A percentile compares a stretch with the other conserved stretches of the same genome.
Conservation (phyloP, 495 filamentous ascomycete species). For the Aspergillus taichungensis region DNA sequence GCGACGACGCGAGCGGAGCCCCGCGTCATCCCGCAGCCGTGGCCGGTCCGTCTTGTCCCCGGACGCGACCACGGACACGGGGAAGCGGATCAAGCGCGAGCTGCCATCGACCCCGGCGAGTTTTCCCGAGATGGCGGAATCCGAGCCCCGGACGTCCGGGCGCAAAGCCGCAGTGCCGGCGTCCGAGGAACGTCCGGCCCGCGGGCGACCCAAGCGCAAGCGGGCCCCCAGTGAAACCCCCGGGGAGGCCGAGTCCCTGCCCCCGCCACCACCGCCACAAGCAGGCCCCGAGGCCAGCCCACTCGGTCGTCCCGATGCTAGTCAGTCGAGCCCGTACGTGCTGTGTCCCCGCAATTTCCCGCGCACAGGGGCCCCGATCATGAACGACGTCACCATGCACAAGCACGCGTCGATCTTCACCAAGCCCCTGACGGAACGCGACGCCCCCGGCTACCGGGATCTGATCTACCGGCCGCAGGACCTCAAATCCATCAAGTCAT, state of each 20-base stretch:
- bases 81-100: conserved; percentile 58
- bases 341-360: conserved; percentile 70
- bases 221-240: conserved; percentile 29
- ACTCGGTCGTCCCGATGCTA: conserved; percentile 27
- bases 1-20: conserved; percentile 41
- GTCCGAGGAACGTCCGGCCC: conserved; percentile 21
- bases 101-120: conserved; percentile 47
- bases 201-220: conserved; percentile 30
- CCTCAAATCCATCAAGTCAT: conserved; percentile 74
- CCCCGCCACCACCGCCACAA: neutral
- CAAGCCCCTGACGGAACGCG: conserved; percentile 69
- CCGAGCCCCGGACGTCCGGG: conserved; percentile 40
- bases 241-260: conserved; percentile 20
- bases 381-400: conserved; percentile 79
- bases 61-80: conserved; percentile 41
- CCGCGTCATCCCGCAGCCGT: conserved; percentile 47
- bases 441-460: conserved; percentile 81
- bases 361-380: conserved; percentile 64
- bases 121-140: conserved; percentile 24
- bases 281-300: conserved; percentile 16
- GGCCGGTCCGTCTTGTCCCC: conserved; percentile 52
- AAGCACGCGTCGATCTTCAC: conserved; percentile 84
- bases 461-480: conserved; percentile 83
- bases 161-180: conserved; percentile 30
- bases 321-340: conserved; percentile 49